These are phyloP conservation scores for Neurospora pannonica DNA, from an alignment of 495 filamentous ascomycete species.

Conservation along the genomic window DNA sequence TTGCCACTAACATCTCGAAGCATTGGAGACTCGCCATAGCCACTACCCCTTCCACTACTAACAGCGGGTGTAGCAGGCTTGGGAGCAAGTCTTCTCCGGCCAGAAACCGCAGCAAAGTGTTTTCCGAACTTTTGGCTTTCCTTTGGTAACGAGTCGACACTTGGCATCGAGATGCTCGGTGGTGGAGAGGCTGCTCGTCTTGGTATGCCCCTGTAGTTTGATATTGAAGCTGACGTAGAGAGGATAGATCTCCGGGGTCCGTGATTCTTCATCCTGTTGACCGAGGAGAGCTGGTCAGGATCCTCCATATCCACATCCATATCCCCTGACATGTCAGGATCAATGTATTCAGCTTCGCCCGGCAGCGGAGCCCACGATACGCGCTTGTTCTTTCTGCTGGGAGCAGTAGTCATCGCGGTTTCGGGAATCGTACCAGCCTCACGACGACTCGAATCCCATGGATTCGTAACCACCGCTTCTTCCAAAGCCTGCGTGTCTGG, in stretches of 20 bases:
- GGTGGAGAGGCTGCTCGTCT: conserved; percentile 17
- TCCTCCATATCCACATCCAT: neutral
- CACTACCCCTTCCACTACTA: neutral
- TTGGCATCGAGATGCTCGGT: neutral
- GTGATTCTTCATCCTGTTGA: neutral
- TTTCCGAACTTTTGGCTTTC: conserved; percentile 15
- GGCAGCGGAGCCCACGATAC: conserved; percentile 21
- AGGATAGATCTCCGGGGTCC: neutral
- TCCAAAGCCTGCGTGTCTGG: conserved; percentile 17
- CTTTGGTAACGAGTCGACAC: conserved; percentile 1
- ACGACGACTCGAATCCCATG: conserved; percentile 8
- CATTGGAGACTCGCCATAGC: neutral
- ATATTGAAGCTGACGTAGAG: neutral
- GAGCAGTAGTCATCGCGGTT: neutral
- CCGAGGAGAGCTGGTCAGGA: neutral
- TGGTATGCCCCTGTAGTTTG: neutral
- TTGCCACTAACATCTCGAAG: neutral
- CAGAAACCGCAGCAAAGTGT: conserved; percentile 30
- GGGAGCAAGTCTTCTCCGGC: neutral
- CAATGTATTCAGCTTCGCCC: conserved; percentile 5
- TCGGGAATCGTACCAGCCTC: neutral
- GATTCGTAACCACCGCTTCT: conserved; percentile 18
- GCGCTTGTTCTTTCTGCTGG: conserved; percentile 12
- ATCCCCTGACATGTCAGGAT: neutral
- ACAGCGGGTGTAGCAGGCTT: neutral